Percentiles rank a stretch among this genome's conserved stretches.
These are phyloP conservation scores for Trichosporon ovoides DNA, from an alignment of 1,284 basidiomycete genomes.

Conservation along the genomic window DNA sequence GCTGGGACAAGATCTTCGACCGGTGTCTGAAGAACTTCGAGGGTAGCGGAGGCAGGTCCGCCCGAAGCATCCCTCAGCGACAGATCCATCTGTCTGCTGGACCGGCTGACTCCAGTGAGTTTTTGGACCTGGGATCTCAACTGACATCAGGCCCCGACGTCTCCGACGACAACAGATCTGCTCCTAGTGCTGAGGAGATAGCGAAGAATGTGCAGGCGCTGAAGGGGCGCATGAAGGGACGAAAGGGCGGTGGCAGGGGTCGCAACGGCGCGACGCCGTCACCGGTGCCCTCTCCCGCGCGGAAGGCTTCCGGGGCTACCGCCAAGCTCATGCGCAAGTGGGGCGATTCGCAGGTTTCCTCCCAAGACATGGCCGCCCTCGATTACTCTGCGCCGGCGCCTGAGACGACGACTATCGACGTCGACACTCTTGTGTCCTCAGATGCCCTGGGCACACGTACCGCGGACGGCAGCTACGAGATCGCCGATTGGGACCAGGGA, in stretches of 20 bases:
- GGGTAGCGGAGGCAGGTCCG: constrained; percentile 1
- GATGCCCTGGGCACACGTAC: constrained; percentile 58
- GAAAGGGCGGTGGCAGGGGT: constrained; percentile 54
- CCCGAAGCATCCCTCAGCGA: constrained; percentile 10
- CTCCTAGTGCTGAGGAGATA: constrained; percentile 67
- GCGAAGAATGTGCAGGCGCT: constrained; percentile 86
- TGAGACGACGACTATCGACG: constrained; percentile 43
- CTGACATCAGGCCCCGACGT: constrained; percentile 51
- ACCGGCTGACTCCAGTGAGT: constrained; percentile 27
- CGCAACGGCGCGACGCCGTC: constrained; percentile 55
- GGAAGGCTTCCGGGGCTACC: constrained; percentile 50
- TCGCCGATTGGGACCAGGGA: constrained; percentile 82
- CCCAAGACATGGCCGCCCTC: constrained; percentile 79
- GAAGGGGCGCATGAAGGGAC: constrained; percentile 62
- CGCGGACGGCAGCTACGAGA: constrained; percentile 81
- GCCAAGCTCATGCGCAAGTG: constrained; percentile 84
- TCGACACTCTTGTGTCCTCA: constrained; percentile 47
- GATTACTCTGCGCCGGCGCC: constrained; percentile 64
- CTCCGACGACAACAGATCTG: constrained; percentile 23
- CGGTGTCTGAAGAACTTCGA: constrained; percentile 41
- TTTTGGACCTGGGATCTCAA: constrained; percentile 30
- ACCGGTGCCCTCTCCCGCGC: constrained; percentile 28
- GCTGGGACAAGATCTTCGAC: constrained; percentile 45
- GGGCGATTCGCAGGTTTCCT: constrained; percentile 72
- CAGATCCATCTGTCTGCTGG: constrained; percentile 30